Conservation (phyloP, 2,329 filamentous ascomycete genomes). For the Diatrype stigma region DNA sequence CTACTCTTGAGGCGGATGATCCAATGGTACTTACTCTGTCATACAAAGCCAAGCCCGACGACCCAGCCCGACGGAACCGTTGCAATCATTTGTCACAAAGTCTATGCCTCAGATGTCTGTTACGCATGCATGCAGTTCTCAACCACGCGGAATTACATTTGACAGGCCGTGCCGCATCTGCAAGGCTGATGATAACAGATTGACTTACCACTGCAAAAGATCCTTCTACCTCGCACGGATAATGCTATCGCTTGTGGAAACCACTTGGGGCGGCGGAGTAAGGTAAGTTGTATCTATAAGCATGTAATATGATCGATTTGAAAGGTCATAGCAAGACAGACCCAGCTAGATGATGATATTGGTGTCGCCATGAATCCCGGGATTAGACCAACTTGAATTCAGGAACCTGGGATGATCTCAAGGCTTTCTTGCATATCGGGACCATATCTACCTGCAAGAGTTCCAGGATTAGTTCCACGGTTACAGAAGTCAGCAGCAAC, state of each 20-base stretch:
- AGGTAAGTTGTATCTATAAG: too few relatives aligned
- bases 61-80: slow-evolving; percentile 12
- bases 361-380: background rate
- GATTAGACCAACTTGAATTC: background rate
- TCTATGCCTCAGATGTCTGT: background rate
- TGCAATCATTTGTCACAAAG: slow-evolving; percentile 6
- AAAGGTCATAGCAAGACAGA: too few relatives aligned
- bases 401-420: background rate
- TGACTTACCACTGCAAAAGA: background rate
- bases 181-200: background rate
- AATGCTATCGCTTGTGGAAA: too few relatives aligned
- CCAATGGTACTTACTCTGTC: slow-evolving; percentile 4
- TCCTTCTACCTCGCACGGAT: too few relatives aligned
- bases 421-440: background rate
- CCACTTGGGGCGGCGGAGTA: too few relatives aligned
- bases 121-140: background rate
- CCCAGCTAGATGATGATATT: background rate
- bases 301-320: too few relatives aligned
- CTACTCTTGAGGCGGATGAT: background rate
- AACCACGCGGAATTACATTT: slow-evolving; percentile 2
- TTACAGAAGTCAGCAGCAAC: too few relatives aligned
- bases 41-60: slow-evolving; percentile 8
- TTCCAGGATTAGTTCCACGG: too few relatives aligned
- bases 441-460: too few relatives aligned
- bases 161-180: slow-evolving; percentile 1